Conservation (phyloP, 2,329 filamentous ascomycete genomes). For the Venturia oleaginea region DNA sequence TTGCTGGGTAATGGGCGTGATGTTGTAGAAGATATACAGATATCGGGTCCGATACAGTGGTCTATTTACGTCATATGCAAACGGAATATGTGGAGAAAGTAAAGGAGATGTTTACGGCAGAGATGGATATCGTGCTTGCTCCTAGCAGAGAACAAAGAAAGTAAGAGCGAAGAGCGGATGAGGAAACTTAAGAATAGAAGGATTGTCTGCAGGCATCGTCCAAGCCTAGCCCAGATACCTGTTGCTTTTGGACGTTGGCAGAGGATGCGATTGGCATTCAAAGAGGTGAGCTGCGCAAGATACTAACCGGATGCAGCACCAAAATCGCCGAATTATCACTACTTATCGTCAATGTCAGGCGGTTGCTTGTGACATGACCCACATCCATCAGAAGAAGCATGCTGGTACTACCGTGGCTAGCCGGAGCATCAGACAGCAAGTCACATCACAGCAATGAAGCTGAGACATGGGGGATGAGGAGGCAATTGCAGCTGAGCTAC, state of each 20-base stretch:
- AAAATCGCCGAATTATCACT: neutral
- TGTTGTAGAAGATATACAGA: neutral
- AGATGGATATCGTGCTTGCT: neutral
- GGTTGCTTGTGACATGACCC: neutral
- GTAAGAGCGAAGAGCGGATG: neutral
- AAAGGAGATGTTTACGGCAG: neutral
- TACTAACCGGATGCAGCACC: neutral
- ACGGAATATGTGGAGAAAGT: neutral
- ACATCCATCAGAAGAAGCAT: neutral
- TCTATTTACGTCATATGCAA: neutral
- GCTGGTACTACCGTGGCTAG: neutral
- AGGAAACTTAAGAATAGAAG: neutral
- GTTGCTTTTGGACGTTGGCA: neutral
- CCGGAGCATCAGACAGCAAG: neutral
- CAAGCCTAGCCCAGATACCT: neutral
- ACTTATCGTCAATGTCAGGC: neutral
- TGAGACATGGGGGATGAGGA: neutral
- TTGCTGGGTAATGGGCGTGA: neutral
- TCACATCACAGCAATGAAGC: neutral
- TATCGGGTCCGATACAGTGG: neutral
- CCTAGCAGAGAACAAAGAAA: neutral
- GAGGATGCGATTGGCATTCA: neutral
- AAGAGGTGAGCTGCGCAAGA: neutral
- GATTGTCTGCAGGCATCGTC: neutral
- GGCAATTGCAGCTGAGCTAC: neutral